Evolutionary conservation across 2,329 filamentous ascomycete genomes (phyloP), one percentile per base, ranked within the genome.

Genomic region (Aspergillus alliaceus): DNA sequence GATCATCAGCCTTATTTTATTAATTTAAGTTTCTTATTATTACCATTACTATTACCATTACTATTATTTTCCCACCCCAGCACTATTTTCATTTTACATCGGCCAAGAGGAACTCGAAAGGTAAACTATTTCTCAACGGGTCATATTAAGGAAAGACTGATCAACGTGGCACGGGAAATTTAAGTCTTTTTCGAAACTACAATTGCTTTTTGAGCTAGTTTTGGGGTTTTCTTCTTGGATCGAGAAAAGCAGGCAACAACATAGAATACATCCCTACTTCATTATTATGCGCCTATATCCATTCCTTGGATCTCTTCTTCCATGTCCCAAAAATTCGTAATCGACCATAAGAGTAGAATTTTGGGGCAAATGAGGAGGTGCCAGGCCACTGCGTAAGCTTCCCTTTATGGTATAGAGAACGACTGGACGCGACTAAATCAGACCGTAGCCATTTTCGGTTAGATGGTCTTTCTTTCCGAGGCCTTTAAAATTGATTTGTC

Each of bases 271-370:
- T 29, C n/a, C 37, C 27, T 27, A 27, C 24, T 14, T 27, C 40
- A 44, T 29, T 24, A 44, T 44, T 27, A 44, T 27, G 9, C n/a
- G 24, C 15, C 6, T 25, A 42, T 44, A 29, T 25, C 24, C 40
- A 27, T 44, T 44, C 22, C 14, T 12, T 42, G 39, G 39, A 42
- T 25, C 22, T 15, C 37, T 40, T 42, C 24, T n/a, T 22, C 39
- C 39, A 42, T 22, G 39, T 42, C 39, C 39, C 39, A 42, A 42
- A 42, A 51, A 51, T n/a, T n/a, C n/a, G n/a, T 51, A 37, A 51
- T 51, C 32, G 31, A 39, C 39, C 22, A 42, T 42, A 42, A 5
- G 18, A 34, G 49, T 20, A 31, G 49, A 40, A 44, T 27, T 44
- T 44, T 44, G 24, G 22, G 34, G 24, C 24, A 39, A 29, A 51